Conservation (phyloP, 306 rosid genomes). For the Vigna hirtella region DNA sequence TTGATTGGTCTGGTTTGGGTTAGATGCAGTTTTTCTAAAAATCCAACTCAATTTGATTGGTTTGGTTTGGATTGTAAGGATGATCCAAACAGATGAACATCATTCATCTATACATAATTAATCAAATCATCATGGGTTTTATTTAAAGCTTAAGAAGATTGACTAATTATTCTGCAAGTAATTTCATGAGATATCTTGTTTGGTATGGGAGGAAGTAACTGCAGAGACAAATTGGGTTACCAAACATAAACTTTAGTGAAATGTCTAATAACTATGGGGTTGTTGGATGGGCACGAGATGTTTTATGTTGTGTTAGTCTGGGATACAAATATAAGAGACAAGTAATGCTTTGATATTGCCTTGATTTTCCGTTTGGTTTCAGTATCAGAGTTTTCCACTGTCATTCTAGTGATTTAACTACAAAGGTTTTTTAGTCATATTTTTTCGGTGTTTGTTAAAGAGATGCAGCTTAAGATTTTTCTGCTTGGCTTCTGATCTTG, state of each 20-base stretch:
- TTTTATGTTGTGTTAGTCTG: neutral
- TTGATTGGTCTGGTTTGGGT: too few species aligned
- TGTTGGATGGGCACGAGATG: neutral
- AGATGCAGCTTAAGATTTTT: constrained; percentile 3
- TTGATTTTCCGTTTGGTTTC: constrained; percentile 6
- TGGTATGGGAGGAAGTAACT: neutral
- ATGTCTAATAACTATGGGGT: neutral
- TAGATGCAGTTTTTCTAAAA: too few species aligned
- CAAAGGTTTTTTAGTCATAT: neutral
- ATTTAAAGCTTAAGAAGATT: neutral
- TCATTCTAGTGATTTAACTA: neutral
- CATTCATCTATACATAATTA: neutral
- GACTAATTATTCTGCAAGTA: neutral
- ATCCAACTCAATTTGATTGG: too few species aligned
- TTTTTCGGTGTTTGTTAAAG: constrained; percentile 5
- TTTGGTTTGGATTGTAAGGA: too few species aligned
- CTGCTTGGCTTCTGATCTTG: constrained; percentile 39
- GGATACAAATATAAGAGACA: neutral
- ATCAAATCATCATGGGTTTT: constrained; percentile 2
- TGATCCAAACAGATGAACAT: too few species aligned
- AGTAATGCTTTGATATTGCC: neutral
- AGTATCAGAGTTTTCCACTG: constrained; percentile 21
- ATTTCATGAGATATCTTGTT: neutral
- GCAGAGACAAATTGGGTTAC: neutral
- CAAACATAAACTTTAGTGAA: neutral